Conservation (phyloP, 257 asterid genomes). For the Rehmannia glutinosa region DNA sequence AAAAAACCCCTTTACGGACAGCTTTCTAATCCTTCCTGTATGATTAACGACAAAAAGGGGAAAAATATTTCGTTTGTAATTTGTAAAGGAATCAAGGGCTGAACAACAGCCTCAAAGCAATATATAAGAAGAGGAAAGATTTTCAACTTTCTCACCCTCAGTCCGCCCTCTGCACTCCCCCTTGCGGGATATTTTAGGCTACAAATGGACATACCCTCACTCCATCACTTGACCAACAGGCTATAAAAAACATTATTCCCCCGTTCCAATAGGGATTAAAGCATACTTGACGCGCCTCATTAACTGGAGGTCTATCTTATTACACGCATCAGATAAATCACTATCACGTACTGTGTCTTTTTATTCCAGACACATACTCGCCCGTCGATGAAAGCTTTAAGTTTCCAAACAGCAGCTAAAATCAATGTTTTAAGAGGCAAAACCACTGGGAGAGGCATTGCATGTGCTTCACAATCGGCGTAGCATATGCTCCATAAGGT, state of each 20-base stretch:
- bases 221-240: neutral
- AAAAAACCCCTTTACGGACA: neutral
- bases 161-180: neutral
- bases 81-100: neutral
- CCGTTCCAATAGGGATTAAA: neutral
- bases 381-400: neutral
- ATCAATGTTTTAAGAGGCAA: neutral
- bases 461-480: neutral
- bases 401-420: neutral
- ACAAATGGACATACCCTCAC: neutral
- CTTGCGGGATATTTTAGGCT: neutral
- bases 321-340: neutral
- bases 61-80: neutral
- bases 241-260: neutral
- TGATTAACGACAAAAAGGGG: neutral
- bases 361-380: neutral
- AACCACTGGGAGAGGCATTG: neutral
- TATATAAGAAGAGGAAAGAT: neutral
- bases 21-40: neutral
- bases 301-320: neutral
- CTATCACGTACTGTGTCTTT: neutral
- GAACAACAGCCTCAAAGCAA: neutral
- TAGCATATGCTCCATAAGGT: neutral
- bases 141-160: neutral
- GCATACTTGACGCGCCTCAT: neutral